Evolutionary conservation across 1,139 yeast species (phyloP).

Genomic region (Entelexis sorbosivorans): DNA sequence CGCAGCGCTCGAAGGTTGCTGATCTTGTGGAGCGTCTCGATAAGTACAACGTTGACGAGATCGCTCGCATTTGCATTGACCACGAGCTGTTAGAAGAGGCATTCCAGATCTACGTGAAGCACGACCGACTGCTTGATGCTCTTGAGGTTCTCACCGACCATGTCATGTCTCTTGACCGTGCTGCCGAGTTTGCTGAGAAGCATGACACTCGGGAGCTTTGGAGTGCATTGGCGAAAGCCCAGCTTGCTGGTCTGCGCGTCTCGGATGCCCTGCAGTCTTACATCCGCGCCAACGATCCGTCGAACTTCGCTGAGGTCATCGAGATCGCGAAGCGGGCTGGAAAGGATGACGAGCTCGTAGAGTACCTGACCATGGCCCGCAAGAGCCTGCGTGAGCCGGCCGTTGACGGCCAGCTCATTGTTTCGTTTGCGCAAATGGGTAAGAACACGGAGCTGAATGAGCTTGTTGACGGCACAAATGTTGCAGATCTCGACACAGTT

Average conservation of each 20-base stretch:
- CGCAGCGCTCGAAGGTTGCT: conserved; percentile 76
- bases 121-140: conserved; percentile 68
- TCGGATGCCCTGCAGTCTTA: conserved; percentile 79
- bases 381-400: conserved; percentile 79
- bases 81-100: conserved; percentile 89
- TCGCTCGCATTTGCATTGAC: conserved; percentile 85
- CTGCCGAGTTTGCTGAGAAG: conserved; percentile 85
- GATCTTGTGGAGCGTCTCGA: conserved; percentile 81
- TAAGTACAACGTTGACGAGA: conserved; percentile 84
- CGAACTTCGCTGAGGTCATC: conserved; percentile 82
- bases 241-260: conserved; percentile 82
- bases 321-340: conserved; percentile 95
- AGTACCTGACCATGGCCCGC: conserved; percentile 90
- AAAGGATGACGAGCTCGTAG: conserved; percentile 83
- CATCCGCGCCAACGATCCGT: conserved; percentile 82
- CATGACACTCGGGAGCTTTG: conserved; percentile 77
- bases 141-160: conserved; percentile 87
- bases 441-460: conserved; percentile 72
- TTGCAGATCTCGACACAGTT: conserved; percentile 81
- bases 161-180: conserved; percentile 87
- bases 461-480: conserved; percentile 75
- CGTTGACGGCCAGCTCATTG: conserved; percentile 83
- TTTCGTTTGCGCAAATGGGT: conserved; percentile 73
- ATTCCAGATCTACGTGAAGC: conserved; percentile 79
- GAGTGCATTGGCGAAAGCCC: conserved; percentile 95